A percentile compares a stretch with the other conserved stretches of the same genome.
Conservation (phyloP, 1,139 yeast species). For the Zygosaccharomyces pseudobailii region DNA sequence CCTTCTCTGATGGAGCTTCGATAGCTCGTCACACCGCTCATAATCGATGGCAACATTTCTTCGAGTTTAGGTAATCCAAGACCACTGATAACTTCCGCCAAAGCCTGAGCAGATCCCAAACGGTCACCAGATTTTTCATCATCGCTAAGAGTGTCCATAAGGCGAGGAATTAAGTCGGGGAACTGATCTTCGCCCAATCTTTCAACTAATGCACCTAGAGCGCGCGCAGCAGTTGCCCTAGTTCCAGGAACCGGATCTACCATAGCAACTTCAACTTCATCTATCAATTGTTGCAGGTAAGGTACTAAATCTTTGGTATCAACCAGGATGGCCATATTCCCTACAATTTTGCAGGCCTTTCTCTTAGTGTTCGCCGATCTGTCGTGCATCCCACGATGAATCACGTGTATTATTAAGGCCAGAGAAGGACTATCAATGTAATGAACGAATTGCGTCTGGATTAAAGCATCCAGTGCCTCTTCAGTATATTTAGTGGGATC, state of each 20-base stretch:
- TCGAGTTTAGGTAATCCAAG: slow-evolving; percentile 84
- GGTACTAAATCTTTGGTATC: slow-evolving; percentile 83
- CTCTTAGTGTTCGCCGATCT: slow-evolving; percentile 88
- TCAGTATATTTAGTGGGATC: slow-evolving; percentile 92
- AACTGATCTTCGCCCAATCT: slow-evolving; percentile 93
- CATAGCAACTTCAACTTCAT: slow-evolving; percentile 88
- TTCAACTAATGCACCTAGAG: slow-evolving; percentile 92
- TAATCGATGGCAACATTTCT: slow-evolving; percentile 75
- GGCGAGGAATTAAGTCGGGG: slow-evolving; percentile 85
- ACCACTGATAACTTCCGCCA: slow-evolving; percentile 90
- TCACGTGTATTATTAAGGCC: slow-evolving; percentile 90
- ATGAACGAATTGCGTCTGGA: slow-evolving; percentile 90
- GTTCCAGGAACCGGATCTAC: slow-evolving; percentile 98
- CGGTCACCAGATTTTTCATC: slow-evolving; percentile 85
- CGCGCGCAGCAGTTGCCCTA: slow-evolving; percentile 96
- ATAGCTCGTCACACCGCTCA: slow-evolving; percentile 64
- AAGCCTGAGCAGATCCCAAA: slow-evolving; percentile 95
- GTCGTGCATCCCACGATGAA: slow-evolving; percentile 92
- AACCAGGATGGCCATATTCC: slow-evolving; percentile 95
- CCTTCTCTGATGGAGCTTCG: slow-evolving; percentile 82
- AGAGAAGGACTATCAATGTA: slow-evolving; percentile 97
- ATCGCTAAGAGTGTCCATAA: slow-evolving; percentile 72
- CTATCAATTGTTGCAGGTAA: slow-evolving; percentile 68
- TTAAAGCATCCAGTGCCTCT: slow-evolving; percentile 76
- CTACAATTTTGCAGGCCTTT: slow-evolving; percentile 96